Conservation (phyloP, 345 rosid species). For the Citrus sp. region DNA sequence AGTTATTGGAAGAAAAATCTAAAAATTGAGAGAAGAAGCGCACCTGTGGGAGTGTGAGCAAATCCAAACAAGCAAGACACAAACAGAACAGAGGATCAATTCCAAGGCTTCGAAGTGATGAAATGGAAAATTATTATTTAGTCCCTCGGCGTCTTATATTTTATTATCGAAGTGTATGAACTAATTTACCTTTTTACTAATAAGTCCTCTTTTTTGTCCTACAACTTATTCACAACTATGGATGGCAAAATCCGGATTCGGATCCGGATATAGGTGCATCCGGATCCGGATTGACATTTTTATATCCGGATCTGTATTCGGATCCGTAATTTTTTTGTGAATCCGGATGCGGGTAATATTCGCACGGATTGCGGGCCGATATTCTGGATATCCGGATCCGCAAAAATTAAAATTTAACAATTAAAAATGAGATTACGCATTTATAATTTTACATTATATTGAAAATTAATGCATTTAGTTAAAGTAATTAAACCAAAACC, state of each 20-base stretch:
- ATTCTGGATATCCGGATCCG: too few relatives aligned
- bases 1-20: background rate
- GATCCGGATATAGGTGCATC: too few relatives aligned
- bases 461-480: too few relatives aligned
- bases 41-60: background rate
- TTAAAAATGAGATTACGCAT: too few relatives aligned
- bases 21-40: background rate
- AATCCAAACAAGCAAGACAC: background rate
- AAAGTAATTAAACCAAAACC: too few relatives aligned
- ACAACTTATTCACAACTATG: background rate
- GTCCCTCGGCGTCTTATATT: background rate
- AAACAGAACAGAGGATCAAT: background rate
- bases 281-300: rapidly evolving
- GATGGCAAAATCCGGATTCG: too few relatives aligned
- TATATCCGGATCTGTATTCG: too few relatives aligned
- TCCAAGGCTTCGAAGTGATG: background rate
- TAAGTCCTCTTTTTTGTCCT: too few relatives aligned
- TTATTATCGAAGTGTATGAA: background rate
- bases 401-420: too few relatives aligned
- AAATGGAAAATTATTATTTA: background rate
- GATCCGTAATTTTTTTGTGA: too few relatives aligned
- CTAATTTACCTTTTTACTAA: too few relatives aligned
- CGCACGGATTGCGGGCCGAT: rapidly evolving
- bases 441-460: too few relatives aligned
- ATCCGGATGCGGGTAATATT: rapidly evolving